Base-by-base conservation (phyloP, 2,329 filamentous ascomycete genomes). In the Ascochyta lentis region DNA sequence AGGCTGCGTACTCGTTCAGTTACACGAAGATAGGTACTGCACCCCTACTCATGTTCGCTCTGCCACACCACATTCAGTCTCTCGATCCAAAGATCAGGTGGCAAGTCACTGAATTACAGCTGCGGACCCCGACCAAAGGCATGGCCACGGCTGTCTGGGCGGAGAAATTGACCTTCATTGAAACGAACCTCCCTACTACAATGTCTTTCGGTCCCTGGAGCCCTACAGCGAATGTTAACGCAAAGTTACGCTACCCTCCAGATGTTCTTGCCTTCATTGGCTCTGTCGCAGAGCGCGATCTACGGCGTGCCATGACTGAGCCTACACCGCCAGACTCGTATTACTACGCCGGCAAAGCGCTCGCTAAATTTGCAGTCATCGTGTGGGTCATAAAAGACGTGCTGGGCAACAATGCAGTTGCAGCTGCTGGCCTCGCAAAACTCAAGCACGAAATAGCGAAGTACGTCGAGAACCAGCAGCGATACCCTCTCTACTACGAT, bases 41-140 rank as follows among this genome's bases (percentile, higher is more conserved):
- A 15, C 83, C 81, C 3, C 79, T 96, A 22, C 80, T 95, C 60
- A 95, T 96, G 88, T 97, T 90, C 72, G 91, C 90, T 15, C 79
- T 99, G 43, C 92, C 93, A 22, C 95, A 98, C 73, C 95, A 98
- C 64, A 72, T 91, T 3, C 79, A 86, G 29, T 92, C 90, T 0
- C 93, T 98, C 58, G 85, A 91, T 61, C 64, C 74, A 0, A 75
- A 76, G 1, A 86, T 85, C 8, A 78, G 80, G 23, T 79, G 80
- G 7, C 68, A 79, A 35, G 29, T 71, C n/a, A 84, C 79, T 3
- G 73, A 78, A 4, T 72, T 95, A 1, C 80, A 84, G 59, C 78
- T 98, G 48, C 85, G 88, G 53, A 94, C 92, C 0, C 89, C 92
- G 0, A 96, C 92, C 19, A 98, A 97, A 77, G 95, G 95, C 10